A percentile compares a stretch with the other conserved stretches of the same genome.
Conservation (phyloP, 2,329 filamentous ascomycete genomes). For the Fusarium haematococcum region DNA sequence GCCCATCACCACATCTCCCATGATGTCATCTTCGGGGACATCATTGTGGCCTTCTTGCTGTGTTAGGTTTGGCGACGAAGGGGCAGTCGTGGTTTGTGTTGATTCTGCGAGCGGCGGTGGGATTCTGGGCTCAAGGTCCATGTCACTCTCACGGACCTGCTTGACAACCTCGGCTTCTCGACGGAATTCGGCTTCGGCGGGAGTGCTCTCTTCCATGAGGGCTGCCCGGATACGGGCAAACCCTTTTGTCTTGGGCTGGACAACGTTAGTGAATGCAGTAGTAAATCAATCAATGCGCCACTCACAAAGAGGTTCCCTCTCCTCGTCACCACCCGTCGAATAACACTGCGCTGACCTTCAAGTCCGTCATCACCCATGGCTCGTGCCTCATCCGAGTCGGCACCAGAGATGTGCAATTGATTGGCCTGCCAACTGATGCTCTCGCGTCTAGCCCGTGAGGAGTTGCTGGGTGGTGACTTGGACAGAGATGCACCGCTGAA, state of each 20-base stretch:
- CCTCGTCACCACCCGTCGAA: conserved; percentile 84
- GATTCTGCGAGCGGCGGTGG: conserved; percentile 55
- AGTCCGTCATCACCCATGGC: conserved; percentile 73
- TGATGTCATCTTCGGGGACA: conserved; percentile 76
- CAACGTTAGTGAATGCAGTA: conserved; percentile 43
- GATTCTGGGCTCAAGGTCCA: conserved; percentile 66
- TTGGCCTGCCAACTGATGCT: conserved; percentile 93
- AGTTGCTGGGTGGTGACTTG: conserved; percentile 76
- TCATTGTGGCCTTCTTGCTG: conserved; percentile 75
- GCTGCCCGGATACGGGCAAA: conserved; percentile 94
- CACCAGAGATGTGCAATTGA: conserved; percentile 84
- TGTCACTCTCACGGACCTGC: conserved; percentile 91
- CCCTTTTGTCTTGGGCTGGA: conserved; percentile 91
- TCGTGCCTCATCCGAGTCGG: conserved; percentile 73
- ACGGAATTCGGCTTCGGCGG: conserved; percentile 87
- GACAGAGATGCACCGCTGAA: conserved; percentile 67
- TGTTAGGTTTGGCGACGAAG: conserved; percentile 77
- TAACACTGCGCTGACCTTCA: conserved; percentile 77
- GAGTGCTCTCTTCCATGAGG: conserved; percentile 86
- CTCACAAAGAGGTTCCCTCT: conserved; percentile 88
- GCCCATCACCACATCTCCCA: conserved; percentile 64
- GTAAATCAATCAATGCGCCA: conserved; percentile 25
- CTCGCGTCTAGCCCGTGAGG: conserved; percentile 75
- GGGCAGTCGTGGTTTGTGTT: conserved; percentile 66
- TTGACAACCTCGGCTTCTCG: conserved; percentile 96